Percentiles rank a stretch among this genome's conserved stretches.
Evolutionary conservation across 192 early-diverging fungal genomes (phyloP).

Genomic region (Polychytrium aggregatum): DNA sequence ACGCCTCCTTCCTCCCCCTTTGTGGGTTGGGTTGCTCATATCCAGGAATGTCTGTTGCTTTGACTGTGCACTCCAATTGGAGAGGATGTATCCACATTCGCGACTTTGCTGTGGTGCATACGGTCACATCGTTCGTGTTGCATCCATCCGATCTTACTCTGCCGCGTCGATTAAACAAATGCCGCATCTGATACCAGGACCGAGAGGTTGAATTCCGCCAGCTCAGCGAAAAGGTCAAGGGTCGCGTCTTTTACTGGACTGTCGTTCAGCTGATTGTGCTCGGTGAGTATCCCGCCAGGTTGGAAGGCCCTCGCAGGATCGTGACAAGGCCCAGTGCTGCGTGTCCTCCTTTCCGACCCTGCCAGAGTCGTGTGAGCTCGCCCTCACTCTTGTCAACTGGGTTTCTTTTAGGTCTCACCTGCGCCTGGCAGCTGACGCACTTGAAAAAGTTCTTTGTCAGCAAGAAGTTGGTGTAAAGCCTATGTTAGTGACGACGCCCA

Average conservation of each 20-base stretch:
- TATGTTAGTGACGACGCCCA: too few relatives aligned
- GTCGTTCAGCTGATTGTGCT: constrained; percentile 75
- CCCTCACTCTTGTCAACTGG: not conserved
- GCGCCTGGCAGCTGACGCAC: constrained; percentile 77
- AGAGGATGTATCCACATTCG: not conserved
- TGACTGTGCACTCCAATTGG: not conserved
- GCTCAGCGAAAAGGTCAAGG: constrained; percentile 72
- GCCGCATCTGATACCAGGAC: constrained; percentile 42
- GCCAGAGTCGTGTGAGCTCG: not conserved
- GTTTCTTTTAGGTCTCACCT: constrained; percentile 4
- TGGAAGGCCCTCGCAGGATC: too few relatives aligned
- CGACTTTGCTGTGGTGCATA: not conserved
- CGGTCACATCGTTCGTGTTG: too few relatives aligned
- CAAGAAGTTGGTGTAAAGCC: constrained; percentile 67
- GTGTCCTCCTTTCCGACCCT: not conserved
- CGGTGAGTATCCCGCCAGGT: constrained; percentile 17
- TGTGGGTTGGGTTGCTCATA: not conserved
- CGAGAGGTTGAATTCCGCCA: constrained; percentile 84
- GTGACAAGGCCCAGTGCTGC: too few relatives aligned
- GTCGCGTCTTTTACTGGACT: constrained; percentile 76
- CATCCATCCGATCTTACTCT: too few relatives aligned
- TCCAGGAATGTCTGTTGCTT: too few relatives aligned
- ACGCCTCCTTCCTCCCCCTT: constrained; percentile 1
- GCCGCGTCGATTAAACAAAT: too few relatives aligned
- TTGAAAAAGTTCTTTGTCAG: constrained; percentile 76